Evolutionary conservation across 228 moss, liverwort and hornwort species (phyloP).

Genomic region (Sphagnum magellanicum): DNA sequence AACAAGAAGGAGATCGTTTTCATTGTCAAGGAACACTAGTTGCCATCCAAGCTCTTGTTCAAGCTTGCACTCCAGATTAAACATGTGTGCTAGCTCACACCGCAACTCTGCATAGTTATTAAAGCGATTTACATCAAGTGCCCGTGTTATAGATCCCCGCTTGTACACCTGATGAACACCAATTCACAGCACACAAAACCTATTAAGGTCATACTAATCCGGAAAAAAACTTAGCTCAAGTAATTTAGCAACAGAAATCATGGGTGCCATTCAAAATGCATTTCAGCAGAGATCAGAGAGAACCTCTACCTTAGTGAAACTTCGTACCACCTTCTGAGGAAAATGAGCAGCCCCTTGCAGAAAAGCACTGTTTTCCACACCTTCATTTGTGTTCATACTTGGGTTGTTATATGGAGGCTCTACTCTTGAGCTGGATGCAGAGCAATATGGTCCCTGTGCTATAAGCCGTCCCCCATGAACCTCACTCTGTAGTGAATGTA

Average conservation of each 20-base stretch:
- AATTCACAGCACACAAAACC: too few relatives aligned
- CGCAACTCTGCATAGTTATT: constrained; percentile 65
- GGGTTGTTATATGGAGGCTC: constrained; percentile 34
- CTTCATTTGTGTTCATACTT: constrained; percentile 26
- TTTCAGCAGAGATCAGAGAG: too few relatives aligned
- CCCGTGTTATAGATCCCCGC: constrained; percentile 83
- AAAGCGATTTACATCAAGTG: constrained; percentile 87
- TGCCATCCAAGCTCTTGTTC: constrained; percentile 88
- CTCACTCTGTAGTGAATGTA: constrained; percentile 39
- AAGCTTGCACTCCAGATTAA: constrained; percentile 78
- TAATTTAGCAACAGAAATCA: too few relatives aligned
- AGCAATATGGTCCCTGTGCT: constrained; percentile 27
- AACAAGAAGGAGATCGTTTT: constrained; percentile 84
- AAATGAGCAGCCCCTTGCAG: constrained; percentile 46
- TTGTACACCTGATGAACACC: constrained; percentile 63
- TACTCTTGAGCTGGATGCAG: constrained; percentile 30
- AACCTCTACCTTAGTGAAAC: constrained; percentile 62
- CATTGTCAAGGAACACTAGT: constrained; percentile 80
- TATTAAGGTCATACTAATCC: too few relatives aligned
- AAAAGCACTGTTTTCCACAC: constrained; percentile 48
- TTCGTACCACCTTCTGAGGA: constrained; percentile 51
- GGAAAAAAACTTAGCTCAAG: too few relatives aligned
- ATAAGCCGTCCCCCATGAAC: constrained; percentile 33
- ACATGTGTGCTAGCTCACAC: constrained; percentile 79
- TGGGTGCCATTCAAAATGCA: too few relatives aligned